These are phyloP conservation scores for Beauveria sp. DNA, from an alignment of 2,329 filamentous ascomycete species.

Conservation along the genomic window DNA sequence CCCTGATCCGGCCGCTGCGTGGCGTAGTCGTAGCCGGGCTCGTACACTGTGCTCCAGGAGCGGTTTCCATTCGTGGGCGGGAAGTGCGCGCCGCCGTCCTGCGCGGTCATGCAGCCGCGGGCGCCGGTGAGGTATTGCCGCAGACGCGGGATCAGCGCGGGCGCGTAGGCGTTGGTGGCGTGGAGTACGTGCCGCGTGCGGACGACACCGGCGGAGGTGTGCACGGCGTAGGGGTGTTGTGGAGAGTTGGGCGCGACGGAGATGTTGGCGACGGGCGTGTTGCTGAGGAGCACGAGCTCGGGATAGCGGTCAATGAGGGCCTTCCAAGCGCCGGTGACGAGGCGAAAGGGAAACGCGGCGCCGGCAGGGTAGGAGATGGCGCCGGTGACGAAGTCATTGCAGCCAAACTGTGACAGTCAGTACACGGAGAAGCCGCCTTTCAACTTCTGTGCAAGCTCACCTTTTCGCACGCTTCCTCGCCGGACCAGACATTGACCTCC, in stretches of 20 bases:
- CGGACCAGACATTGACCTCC: slow-evolving; percentile 26
- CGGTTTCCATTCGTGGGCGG: slow-evolving; percentile 25
- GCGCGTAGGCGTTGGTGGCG: slow-evolving; percentile 48
- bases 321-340: slow-evolving; percentile 39
- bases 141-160: slow-evolving; percentile 43
- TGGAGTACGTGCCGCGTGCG: slow-evolving; percentile 45
- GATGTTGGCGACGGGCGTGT: slow-evolving; percentile 26
- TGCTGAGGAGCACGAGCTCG: slow-evolving; percentile 30
- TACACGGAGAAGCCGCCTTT: background rate
- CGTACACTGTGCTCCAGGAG: slow-evolving; percentile 45
- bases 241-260: background rate
- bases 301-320: slow-evolving; percentile 29
- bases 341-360: slow-evolving; percentile 43
- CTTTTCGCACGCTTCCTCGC: slow-evolving; percentile 24
- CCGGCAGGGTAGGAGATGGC: slow-evolving; percentile 39
- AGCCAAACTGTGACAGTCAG: slow-evolving; percentile 23
- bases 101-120: slow-evolving; percentile 43
- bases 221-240: slow-evolving; percentile 31
- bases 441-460: slow-evolving; percentile 13
- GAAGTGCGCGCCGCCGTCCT: slow-evolving; percentile 32
- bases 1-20: slow-evolving; percentile 34
- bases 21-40: slow-evolving; percentile 42
- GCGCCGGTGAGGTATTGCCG: slow-evolving; percentile 36
- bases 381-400: slow-evolving; percentile 29
- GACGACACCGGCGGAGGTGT: slow-evolving; percentile 38